These are phyloP conservation scores for Arabidopsis thaliana DNA, from an alignment of 345 rosid species.

Conservation along the genomic window DNA sequence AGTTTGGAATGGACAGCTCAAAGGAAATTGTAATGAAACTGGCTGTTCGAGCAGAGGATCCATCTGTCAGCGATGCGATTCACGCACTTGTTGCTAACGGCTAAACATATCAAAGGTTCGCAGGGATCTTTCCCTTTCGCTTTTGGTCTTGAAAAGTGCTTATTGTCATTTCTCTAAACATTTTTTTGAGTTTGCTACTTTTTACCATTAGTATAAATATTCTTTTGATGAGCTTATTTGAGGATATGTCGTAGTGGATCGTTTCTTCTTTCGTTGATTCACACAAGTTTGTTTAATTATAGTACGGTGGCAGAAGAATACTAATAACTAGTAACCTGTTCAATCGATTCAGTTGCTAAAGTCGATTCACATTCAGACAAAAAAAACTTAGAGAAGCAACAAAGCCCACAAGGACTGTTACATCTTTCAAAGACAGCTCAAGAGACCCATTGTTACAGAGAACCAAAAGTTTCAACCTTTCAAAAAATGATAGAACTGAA, in stretches of 20 bases:
- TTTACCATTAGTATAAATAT: constrained; percentile 21
- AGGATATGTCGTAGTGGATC: not conserved
- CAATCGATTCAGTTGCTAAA: too few species aligned
- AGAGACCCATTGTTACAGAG: too few species aligned
- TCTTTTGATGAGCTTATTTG: not conserved
- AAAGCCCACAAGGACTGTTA: too few species aligned
- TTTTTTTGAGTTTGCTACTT: constrained; percentile 1
- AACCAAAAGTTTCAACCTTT: too few species aligned
- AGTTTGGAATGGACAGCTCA: constrained; percentile 75
- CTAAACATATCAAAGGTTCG: constrained; percentile 35
- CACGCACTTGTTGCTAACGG: constrained; percentile 81
- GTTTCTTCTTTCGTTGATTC: not conserved
- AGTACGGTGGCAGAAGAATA: too few species aligned
- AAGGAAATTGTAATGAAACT: constrained; percentile 88
- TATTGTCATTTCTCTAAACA: not conserved
- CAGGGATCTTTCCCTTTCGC: not conserved
- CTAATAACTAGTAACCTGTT: too few species aligned
- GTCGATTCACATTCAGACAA: too few species aligned
- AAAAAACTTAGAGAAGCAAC: too few species aligned
- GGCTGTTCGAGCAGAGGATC: constrained; percentile 75
- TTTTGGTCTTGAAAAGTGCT: constrained; percentile 4
- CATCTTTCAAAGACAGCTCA: too few species aligned
- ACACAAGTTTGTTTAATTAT: not conserved
- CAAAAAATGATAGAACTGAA: too few species aligned
- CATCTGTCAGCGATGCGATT: constrained; percentile 65